phyloP scores from a whole-genome alignment of 1,284 basidiomycete genomes.

The Hypsizygus ulmarius region DNA sequence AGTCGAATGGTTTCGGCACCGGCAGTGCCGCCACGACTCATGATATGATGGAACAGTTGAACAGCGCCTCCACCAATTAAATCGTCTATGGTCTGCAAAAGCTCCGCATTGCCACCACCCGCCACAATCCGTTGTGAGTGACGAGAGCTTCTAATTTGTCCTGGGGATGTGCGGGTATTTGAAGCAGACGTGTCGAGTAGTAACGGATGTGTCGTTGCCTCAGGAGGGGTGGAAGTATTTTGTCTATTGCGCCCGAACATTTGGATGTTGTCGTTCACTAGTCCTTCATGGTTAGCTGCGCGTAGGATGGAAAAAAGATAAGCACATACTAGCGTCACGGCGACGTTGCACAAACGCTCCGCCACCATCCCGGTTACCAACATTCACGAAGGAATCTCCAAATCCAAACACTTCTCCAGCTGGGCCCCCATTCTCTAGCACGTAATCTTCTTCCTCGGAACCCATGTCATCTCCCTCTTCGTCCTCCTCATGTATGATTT shows the following conservation, averaged over 20 bases:
- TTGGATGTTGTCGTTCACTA: constrained; percentile 52
- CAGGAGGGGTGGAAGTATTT: constrained; percentile 46
- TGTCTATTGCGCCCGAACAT: constrained; percentile 63
- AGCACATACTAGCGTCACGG: constrained; percentile 45
- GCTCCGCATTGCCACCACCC: constrained; percentile 47
- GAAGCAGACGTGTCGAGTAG: constrained; percentile 63
- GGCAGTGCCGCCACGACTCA: constrained; percentile 53
- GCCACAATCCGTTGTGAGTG: constrained; percentile 55
- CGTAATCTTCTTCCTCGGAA: constrained; percentile 70
- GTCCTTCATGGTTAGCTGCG: constrained; percentile 3
- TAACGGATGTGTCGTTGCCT: constrained; percentile 79
- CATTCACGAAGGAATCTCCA: constrained; percentile 45
- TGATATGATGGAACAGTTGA: constrained; percentile 81
- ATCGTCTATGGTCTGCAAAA: constrained; percentile 80
- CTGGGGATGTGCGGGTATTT: constrained; percentile 40
- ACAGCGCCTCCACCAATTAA: constrained; percentile 80
- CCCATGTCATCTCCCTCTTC: constrained; percentile 66
- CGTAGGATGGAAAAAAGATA: constrained; percentile 3
- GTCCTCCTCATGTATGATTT: constrained; percentile 53
- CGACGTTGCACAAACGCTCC: constrained; percentile 57
- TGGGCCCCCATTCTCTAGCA: constrained; percentile 24
- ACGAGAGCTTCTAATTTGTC: constrained; percentile 50
- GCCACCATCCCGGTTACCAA: constrained; percentile 42
- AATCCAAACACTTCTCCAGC: constrained; percentile 55
- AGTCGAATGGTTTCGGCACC: constrained; percentile 68